Evolutionary conservation across 352 stramenopile genomes (phyloP).

Genomic region (Phytopythium kandeliae): DNA sequence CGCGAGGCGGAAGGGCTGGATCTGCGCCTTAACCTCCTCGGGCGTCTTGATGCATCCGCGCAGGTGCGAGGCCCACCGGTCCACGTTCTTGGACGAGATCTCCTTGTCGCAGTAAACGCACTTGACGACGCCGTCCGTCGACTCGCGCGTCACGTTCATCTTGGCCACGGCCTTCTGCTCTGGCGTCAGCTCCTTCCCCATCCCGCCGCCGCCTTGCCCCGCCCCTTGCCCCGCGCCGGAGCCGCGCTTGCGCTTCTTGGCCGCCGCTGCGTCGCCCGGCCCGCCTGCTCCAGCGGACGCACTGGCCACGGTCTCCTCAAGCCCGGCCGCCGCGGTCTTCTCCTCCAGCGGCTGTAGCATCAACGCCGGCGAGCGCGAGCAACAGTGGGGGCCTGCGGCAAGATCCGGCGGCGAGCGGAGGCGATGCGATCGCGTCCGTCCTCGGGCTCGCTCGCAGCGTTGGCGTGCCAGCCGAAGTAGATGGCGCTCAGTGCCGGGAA

Average conservation of each 20-base stretch:
- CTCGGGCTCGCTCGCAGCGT: too few species aligned
- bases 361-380: not conserved
- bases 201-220: not conserved
- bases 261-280: slow-evolving; percentile 1
- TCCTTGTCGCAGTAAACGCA: slow-evolving; percentile 84
- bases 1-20: slow-evolving; percentile 43
- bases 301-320: slow-evolving; percentile 15
- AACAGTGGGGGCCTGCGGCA: too few species aligned
- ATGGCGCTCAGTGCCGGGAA: too few species aligned
- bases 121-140: slow-evolving; percentile 56
- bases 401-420: too few species aligned
- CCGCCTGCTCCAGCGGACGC: not conserved
- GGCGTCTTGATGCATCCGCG: slow-evolving; percentile 71
- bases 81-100: slow-evolving; percentile 79
- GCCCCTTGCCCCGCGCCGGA: slow-evolving; percentile 1
- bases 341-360: slow-evolving; percentile 48
- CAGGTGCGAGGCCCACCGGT: slow-evolving; percentile 78
- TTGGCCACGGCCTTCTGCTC: slow-evolving; percentile 76
- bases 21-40: slow-evolving; percentile 72
- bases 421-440: too few species aligned
- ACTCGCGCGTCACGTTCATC: slow-evolving; percentile 65
- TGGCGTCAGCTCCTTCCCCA: slow-evolving; percentile 50
- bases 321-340: slow-evolving; percentile 15
- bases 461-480: too few species aligned
- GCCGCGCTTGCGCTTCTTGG: slow-evolving; percentile 27